Evolutionary conservation across 2,329 filamentous ascomycete genomes (phyloP), one percentile per base, ranked within the genome.

Genomic region (Trichoderma sp.): DNA sequence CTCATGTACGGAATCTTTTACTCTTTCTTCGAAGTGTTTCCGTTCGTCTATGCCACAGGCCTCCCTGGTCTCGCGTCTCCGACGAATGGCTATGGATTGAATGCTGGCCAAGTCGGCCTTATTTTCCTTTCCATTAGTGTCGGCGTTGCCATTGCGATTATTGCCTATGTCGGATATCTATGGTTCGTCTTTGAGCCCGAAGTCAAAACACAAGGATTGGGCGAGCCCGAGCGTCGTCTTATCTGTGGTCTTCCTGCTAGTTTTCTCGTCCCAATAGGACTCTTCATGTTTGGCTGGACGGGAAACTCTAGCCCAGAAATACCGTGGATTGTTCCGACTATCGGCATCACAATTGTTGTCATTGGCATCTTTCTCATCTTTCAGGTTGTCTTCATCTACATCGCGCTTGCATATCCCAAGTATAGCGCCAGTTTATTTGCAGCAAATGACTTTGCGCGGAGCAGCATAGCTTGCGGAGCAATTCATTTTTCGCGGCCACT

Each of bases 401-500:
- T 58, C 3, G 52, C 55, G 16, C 43, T 57, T 11, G 47, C 35
- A n/a, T 66, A 66, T 49, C 63, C 63, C 13, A 43, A 24, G 7
- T 66, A 66, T 16, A 58, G 63, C 27, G 63, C 63, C n/a, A 57
- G 52, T 14, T 29, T 64, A 19, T 64, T 64, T 40, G 61, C 61
- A 19, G 49, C 61, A 64, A 64, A 64, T 40, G 49, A 55, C 27
- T 64, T 64, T 29, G 49, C 55, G 27, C 61, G 49, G 14, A 64
- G 61, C 14, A 64, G 61, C 24, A 27, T 64, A 40, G 47, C 47
- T 40, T 64, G 61, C 29, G 61, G 47, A 11, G 49, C 61, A 5
- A 64, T 64, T 64, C 61, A 64, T 40, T 64, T 64, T 29, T 64
- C 61, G 33, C 61, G 61, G 5, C 61, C 49, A 2, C 52, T 64